Conservation (phyloP, 2,329 filamentous ascomycete species). For the Colletotrichum sp. region DNA sequence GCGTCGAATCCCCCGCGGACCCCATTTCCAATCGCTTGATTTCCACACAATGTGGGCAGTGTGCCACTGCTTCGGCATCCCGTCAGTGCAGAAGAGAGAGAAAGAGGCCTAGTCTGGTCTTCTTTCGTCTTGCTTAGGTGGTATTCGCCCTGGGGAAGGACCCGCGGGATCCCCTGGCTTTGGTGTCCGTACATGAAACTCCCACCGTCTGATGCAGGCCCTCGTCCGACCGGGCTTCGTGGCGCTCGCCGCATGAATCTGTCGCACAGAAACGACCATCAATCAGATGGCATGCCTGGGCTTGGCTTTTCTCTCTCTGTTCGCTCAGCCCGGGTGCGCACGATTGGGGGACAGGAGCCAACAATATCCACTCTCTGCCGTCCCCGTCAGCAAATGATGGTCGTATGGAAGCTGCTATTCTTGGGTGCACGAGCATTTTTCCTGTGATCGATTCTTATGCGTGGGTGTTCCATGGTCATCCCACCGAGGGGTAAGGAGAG, state of each 20-base stretch:
- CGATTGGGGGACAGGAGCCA: background rate
- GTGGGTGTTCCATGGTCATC: background rate
- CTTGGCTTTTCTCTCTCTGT: background rate
- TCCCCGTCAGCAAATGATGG: background rate
- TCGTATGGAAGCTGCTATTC: constrained; percentile 1
- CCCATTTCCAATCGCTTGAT: background rate
- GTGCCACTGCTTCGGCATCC: background rate
- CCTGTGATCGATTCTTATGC: background rate
- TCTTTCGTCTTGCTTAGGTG: background rate
- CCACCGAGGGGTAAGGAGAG: background rate
- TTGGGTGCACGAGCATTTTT: background rate
- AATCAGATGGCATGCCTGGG: constrained; percentile 9
- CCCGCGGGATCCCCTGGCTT: background rate
- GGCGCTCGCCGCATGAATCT: constrained; percentile 16
- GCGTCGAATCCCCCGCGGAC: background rate
- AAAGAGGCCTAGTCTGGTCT: background rate
- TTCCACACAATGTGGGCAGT: background rate
- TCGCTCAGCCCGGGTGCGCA: background rate
- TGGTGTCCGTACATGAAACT: constrained; percentile 14
- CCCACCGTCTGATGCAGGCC: constrained; percentile 17
- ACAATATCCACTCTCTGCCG: background rate
- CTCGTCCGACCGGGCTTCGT: constrained; percentile 12
- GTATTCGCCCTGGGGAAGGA: background rate
- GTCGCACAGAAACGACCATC: constrained; percentile 16
- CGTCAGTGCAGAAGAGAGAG: background rate